A percentile compares a stretch with the other conserved stretches of the same genome.
These are phyloP conservation scores for Alliaria petiolata DNA, from an alignment of 345 rosid genomes.

Conservation along the genomic window DNA sequence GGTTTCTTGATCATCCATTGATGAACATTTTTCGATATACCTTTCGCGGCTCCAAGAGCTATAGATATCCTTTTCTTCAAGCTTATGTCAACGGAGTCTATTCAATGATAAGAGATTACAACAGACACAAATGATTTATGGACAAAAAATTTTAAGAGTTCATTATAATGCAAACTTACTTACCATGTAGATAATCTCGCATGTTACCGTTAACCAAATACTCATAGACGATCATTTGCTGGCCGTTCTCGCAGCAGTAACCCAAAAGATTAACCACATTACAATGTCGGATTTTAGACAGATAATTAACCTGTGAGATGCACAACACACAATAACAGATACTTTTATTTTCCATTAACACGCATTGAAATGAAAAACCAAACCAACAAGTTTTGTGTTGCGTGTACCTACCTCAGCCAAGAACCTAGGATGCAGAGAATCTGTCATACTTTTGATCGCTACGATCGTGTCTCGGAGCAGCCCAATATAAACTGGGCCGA, in stretches of 20 bases:
- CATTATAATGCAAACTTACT: neutral
- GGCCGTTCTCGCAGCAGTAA: constrained; percentile 50
- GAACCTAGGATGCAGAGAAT: constrained; percentile 40
- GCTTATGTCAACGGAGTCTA: constrained; percentile 46
- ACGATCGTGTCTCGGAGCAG: constrained; percentile 43
- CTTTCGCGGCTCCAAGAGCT: constrained; percentile 72
- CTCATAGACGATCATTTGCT: constrained; percentile 56
- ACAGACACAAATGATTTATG: neutral
- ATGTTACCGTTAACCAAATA: constrained; percentile 64
- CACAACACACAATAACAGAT: neutral
- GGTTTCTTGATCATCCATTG: neutral
- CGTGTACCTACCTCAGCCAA: constrained; percentile 58
- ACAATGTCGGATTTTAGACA: constrained; percentile 57
- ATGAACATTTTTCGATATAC: constrained; percentile 27
- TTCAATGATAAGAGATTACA: constrained; percentile 9
- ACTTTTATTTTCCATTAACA: neutral
- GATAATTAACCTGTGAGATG: constrained; percentile 44
- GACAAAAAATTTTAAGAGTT: neutral
- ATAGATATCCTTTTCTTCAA: constrained; percentile 61
- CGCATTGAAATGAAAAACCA: neutral
- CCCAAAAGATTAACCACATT: constrained; percentile 61
- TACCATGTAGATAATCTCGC: constrained; percentile 56
- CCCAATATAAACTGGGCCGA: constrained; percentile 52
- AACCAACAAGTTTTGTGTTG: neutral
- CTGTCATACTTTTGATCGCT: constrained; percentile 52